Evolutionary conservation across 331 rosid species (phyloP), one percentile per base, ranked within the genome.

Genomic region (Prunus yedoensis): DNA sequence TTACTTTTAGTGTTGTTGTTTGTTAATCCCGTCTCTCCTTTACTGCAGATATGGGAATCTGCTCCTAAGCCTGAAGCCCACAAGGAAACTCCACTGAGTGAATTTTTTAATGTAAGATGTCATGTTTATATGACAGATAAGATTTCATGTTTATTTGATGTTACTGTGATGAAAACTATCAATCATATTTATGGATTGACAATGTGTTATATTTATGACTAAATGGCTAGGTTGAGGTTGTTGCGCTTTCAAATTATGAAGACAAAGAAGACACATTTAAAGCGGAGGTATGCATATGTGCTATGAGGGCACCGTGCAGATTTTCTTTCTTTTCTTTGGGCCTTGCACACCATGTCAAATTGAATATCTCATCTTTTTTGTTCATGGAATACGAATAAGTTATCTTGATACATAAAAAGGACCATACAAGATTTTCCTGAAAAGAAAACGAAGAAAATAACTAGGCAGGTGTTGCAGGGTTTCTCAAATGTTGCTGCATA

Each of bases 61-160:
- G 98, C 92, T 86, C 98, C 97, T 59, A 95, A 95, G 86, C 99
- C 99, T 79, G 85, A 84, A 30, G 96, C 93, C 67, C 97, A 89
- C 88, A 80, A 78, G 78, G 97, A 91, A 60, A 92, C 99, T 72
- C 98, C 96, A 20, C 79, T 95, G 53, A 92, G 96, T 73, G 98
- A 92, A 84, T 95, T 95, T 88, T 95, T 95, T 66, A 92, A 95
- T 21, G 99, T 92, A 81, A 76, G 83, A 72, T 70, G 72, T 58
- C 66, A 50, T 78, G 60, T 16, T 72, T 67, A 35, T 35, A 35
- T 35, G 45, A 57, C 77, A 73, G 10, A 57, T 38, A 6, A 35
- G 53, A 47, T 23, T 35, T 4, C 21, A 71, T 54, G 68, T 20
- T 35, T 5, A 18, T 35, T 50, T 13, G 28, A 35, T 35, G 41